Percentiles rank a stretch among this genome's conserved stretches.
Evolutionary conservation across 306 rosid genomes (phyloP).

Genomic region (Vachellia pachyceras): DNA sequence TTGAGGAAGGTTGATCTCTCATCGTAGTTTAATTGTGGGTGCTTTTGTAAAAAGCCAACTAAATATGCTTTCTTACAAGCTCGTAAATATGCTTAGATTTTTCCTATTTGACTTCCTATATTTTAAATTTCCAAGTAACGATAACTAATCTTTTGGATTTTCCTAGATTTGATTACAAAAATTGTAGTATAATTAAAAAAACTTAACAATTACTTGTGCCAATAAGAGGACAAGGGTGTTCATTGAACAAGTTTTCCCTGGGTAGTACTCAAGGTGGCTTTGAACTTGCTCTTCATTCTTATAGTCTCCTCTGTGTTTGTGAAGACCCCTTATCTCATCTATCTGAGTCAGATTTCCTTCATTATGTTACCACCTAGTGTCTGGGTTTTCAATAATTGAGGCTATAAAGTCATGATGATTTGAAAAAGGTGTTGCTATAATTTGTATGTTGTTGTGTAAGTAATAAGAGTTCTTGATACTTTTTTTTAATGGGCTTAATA

Average conservation of each 20-base stretch:
- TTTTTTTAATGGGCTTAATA: neutral
- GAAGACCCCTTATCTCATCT: neutral
- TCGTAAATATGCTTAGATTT: neutral
- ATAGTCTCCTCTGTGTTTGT: neutral
- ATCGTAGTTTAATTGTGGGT: neutral
- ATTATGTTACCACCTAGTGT: conserved; percentile 5
- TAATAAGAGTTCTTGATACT: neutral
- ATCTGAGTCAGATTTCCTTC: neutral
- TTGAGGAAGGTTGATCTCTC: conserved; percentile 1
- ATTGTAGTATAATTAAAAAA: too few relatives aligned
- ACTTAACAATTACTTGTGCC: too few relatives aligned
- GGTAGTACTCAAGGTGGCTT: neutral
- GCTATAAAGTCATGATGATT: neutral
- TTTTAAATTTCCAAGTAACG: neutral
- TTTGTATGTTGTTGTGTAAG: conserved; percentile 3
- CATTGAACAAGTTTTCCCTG: conserved; percentile 2
- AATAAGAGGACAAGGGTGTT: neutral
- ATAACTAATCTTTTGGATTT: neutral
- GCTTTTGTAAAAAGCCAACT: neutral
- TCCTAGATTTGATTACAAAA: neutral
- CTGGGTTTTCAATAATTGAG: neutral
- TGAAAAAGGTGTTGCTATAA: neutral
- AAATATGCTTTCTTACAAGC: neutral
- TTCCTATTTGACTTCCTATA: neutral
- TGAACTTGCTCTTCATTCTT: neutral